Evolutionary conservation across 2,329 filamentous ascomycete genomes (phyloP).

Genomic region (Cadophora sp.): DNA sequence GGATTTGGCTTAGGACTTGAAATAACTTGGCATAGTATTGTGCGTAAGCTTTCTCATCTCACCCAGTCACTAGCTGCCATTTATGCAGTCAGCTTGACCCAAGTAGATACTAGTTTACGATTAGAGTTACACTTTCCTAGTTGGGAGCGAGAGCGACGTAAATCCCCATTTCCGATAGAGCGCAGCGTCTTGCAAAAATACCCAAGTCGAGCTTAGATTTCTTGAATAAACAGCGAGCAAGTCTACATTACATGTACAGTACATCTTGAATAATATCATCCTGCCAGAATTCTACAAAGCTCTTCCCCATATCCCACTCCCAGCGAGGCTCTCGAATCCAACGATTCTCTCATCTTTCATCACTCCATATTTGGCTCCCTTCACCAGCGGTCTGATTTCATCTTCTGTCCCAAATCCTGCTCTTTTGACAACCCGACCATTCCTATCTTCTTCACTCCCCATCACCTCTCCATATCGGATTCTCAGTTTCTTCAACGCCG

Average conservation of each 20-base stretch:
- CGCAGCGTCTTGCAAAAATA: too few relatives aligned
- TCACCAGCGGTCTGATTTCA: slow-evolving; percentile 29
- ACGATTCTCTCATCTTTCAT: not conserved
- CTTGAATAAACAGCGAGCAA: too few relatives aligned
- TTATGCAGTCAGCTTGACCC: not conserved
- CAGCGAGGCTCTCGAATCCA: not conserved
- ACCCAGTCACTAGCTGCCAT: not conserved
- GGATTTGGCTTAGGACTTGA: too few relatives aligned
- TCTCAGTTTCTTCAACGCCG: slow-evolving; percentile 19
- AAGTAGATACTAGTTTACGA: not conserved
- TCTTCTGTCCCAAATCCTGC: slow-evolving; percentile 34
- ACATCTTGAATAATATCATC: not conserved
- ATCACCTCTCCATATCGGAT: slow-evolving; percentile 20
- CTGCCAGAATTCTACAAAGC: not conserved
- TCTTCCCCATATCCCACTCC: not conserved
- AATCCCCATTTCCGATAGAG: not conserved
- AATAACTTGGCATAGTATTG: too few relatives aligned
- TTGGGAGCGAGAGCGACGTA: not conserved
- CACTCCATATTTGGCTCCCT: slow-evolving; percentile 29
- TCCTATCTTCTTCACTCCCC: not conserved
- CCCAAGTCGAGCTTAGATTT: too few relatives aligned
- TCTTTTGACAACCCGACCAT: slow-evolving; percentile 20
- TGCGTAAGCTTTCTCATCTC: not conserved
- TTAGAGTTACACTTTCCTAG: not conserved
- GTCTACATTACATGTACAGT: too few relatives aligned